Percentiles rank a stretch among this genome's conserved stretches.
These are phyloP conservation scores for Umbelopsis sp. DNA, from an alignment of 192 early-diverging fungal genomes.

Conservation along the genomic window DNA sequence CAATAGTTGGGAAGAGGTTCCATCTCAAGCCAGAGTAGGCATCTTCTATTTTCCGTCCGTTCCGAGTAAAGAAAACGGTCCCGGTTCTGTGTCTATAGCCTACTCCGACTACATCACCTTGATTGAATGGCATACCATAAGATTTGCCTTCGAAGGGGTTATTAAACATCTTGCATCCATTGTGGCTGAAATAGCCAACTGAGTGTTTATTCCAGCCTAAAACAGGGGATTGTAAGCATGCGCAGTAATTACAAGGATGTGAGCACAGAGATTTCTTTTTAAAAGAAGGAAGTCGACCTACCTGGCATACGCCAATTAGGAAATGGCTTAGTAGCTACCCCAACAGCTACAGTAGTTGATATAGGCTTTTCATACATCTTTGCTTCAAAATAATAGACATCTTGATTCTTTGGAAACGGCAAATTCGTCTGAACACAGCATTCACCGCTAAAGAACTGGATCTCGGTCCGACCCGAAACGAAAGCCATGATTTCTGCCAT, in stretches of 20 bases:
- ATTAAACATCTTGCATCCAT: conserved; percentile 44
- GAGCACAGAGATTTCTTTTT: too few species aligned
- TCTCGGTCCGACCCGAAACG: conserved; percentile 71
- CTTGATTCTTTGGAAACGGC: conserved; percentile 76
- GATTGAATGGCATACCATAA: conserved; percentile 38
- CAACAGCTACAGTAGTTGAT: conserved; percentile 48
- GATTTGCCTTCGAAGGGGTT: conserved; percentile 27
- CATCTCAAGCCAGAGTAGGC: conserved; percentile 37
- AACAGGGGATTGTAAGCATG: background rate
- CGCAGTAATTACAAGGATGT: background rate
- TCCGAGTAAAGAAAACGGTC: conserved; percentile 52
- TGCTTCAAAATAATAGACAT: conserved; percentile 82
- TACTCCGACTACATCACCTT: conserved; percentile 53
- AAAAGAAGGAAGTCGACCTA: conserved; percentile 16
- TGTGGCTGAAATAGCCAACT: conserved; percentile 46
- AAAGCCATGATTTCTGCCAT: conserved; percentile 57
- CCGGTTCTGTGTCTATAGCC: conserved; percentile 55
- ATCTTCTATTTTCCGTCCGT: conserved; percentile 44
- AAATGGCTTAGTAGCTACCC: conserved; percentile 52
- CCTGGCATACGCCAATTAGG: conserved; percentile 50
- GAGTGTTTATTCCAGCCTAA: conserved; percentile 51
- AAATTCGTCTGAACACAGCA: conserved; percentile 79
- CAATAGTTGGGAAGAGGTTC: conserved; percentile 46
- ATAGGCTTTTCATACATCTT: conserved; percentile 42
- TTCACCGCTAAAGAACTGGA: conserved; percentile 73